Evolutionary conservation across 257 asterid genomes (phyloP).

Genomic region (Primulina tabacum): DNA sequence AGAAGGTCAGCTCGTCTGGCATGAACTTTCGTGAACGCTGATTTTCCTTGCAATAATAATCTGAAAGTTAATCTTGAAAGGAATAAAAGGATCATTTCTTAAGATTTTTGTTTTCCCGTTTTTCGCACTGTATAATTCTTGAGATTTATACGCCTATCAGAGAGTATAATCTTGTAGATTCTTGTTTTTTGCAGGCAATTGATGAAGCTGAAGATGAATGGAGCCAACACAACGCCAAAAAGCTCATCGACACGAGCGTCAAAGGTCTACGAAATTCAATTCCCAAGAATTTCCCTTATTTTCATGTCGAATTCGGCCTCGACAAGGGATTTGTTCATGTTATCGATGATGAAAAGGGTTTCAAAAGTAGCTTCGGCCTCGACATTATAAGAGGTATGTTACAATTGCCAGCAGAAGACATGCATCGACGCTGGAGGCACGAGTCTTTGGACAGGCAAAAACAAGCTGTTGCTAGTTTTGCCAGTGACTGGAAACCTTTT

Average conservation of each 20-base stretch:
- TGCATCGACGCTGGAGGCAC: constrained; percentile 71
- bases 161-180: neutral
- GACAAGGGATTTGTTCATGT: constrained; percentile 88
- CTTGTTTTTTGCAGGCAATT: constrained; percentile 55
- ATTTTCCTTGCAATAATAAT: neutral
- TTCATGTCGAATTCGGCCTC: constrained; percentile 90
- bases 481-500: constrained; percentile 66
- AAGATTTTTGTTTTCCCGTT: neutral
- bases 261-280: constrained; percentile 83
- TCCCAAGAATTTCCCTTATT: constrained; percentile 89
- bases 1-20: constrained; percentile 57
- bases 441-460: constrained; percentile 65
- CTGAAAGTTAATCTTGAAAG: too few species aligned
- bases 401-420: constrained; percentile 78
- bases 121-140: neutral
- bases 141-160: neutral
- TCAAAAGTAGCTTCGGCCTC: constrained; percentile 75
- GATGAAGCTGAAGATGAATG: constrained; percentile 98
- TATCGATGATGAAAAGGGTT: constrained; percentile 75
- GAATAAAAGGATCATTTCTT: neutral
- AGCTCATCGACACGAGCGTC: constrained; percentile 84
- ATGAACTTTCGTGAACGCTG: constrained; percentile 9
- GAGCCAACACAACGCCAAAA: constrained; percentile 96
- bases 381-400: constrained; percentile 83
- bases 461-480: constrained; percentile 65